Base-by-base conservation (phyloP, 257 asterid genomes). In the Capsicum rhomboideum region DNA sequence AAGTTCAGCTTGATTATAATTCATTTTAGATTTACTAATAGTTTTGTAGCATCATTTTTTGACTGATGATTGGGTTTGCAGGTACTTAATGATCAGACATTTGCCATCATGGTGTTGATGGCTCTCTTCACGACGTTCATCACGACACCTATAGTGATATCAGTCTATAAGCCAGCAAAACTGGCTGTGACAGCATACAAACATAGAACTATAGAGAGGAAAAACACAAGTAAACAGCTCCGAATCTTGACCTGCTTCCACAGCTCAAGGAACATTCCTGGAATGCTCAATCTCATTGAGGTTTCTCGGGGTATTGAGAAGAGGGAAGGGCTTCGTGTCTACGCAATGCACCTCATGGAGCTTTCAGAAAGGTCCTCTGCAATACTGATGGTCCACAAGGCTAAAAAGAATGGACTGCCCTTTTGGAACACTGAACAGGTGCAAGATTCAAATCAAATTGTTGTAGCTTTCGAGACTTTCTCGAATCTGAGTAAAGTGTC, bases 51-150 rank as follows among this genome's bases (percentile, higher is more conserved):
- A 17, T 12, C 34, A 7, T 52, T 87, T 18, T 83, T 56, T 59
- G 20, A 50, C 54, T 56, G 21, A 1, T 49, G 34, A 66, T 40
- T 2, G 53, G 52, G 17, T 79, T 17, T 53, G 85, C 63, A 91
- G 94, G 94, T 91, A 58, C 84, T 91, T 64, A 91, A 91, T 66
- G 94, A 91, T 85, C 92, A 91, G 79, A 88, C 93, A 40, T 91
- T 90, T 50, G 93, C 94, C 14, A 91, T 91, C 84, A 89, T 91
- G 92, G 94, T 91, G 50, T 72, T 91, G 79, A 91, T 91, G 94
- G 93, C 94, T 71, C 88, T 91, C 71, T 89, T 91, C 89, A 91
- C 94, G 18, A 91, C 94, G 12, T 91, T 91, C 67, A 89, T 90
- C 77, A 91, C 94, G 9, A 91, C 94, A 0, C 94, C 94, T n/a